Conservation (phyloP, 495 filamentous ascomycete species). For the Alectoria sarmentosa region DNA sequence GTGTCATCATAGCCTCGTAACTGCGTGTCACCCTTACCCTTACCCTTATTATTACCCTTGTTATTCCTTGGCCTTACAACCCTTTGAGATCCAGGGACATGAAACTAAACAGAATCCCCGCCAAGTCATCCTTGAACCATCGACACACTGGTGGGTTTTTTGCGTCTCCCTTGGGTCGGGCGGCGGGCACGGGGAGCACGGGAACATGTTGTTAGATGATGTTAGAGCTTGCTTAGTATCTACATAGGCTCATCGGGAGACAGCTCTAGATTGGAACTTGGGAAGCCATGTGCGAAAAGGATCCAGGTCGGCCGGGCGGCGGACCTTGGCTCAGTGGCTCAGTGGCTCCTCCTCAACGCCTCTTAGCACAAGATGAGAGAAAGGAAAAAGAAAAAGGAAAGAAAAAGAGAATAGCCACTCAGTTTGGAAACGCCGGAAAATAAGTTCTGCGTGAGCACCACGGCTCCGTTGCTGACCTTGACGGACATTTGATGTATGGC, state of each 20-base stretch:
- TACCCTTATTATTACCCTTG: not conserved
- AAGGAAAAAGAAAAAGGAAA: too few species aligned
- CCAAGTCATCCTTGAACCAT: not conserved
- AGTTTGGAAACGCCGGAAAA: not conserved
- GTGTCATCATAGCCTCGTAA: not conserved
- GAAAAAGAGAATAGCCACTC: not conserved
- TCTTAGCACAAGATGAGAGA: not conserved
- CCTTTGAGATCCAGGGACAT: not conserved
- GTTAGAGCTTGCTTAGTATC: not conserved
- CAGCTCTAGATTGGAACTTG: not conserved
- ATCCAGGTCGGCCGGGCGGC: not conserved
- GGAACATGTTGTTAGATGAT: conserved; percentile 3
- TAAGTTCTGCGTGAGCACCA: not conserved
- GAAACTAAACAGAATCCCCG: conserved; percentile 4
- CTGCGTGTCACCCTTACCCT: conserved; percentile 2
- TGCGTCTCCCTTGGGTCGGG: not conserved
- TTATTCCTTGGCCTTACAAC: not conserved
- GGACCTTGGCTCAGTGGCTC: not conserved
- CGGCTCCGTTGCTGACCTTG: not conserved
- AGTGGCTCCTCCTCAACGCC: not conserved
- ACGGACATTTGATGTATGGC: not conserved
- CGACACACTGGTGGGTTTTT: not conserved
- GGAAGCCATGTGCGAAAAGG: not conserved
- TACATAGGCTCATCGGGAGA: not conserved
- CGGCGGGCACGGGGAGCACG: conserved; percentile 6